Conservation (phyloP, 2,329 filamentous ascomycete genomes). For the Ophiostoma himal-ulmi region DNA sequence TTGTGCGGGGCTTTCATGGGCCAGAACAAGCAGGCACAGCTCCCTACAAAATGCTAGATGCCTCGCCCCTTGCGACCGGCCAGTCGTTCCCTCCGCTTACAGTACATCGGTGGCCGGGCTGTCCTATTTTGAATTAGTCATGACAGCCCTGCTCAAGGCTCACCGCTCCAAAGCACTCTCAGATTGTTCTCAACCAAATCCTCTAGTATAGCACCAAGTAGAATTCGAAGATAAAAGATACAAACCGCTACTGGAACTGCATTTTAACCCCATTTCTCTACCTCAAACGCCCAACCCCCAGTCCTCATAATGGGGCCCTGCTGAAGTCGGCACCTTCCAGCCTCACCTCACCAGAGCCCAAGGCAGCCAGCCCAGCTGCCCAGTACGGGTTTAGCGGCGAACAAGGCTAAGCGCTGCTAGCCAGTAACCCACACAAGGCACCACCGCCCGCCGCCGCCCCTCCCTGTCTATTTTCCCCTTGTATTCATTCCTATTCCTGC, state of each 20-base stretch:
- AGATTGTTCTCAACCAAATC: not conserved
- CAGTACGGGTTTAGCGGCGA: constrained; percentile 8
- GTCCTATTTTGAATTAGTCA: not conserved
- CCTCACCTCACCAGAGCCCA: constrained; percentile 1
- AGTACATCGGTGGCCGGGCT: not conserved
- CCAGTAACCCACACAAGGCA: not conserved
- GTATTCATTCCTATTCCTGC: not conserved
- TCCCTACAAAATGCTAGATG: not conserved
- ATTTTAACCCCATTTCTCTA: not conserved
- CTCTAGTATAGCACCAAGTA: not conserved
- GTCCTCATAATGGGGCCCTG: not conserved
- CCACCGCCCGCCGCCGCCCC: constrained; percentile 14
- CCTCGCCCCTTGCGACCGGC: not conserved
- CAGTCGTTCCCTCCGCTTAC: constrained; percentile 7
- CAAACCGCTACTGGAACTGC: not conserved
- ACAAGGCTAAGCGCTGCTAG: constrained; percentile 5
- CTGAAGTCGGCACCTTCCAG: not conserved
- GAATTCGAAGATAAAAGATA: not conserved
- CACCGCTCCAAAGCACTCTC: not conserved
- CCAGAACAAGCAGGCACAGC: not conserved
- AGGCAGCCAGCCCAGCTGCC: constrained; percentile 8
- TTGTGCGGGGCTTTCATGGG: not conserved
- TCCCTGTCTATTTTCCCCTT: constrained; percentile 12
- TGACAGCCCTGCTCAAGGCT: not conserved
- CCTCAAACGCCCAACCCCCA: not conserved